Percentiles rank a stretch among this genome's conserved stretches.
These are phyloP conservation scores for Rhizomucor pusillus DNA, from an alignment of 371 early-diverging fungal genomes.

Conservation along the genomic window DNA sequence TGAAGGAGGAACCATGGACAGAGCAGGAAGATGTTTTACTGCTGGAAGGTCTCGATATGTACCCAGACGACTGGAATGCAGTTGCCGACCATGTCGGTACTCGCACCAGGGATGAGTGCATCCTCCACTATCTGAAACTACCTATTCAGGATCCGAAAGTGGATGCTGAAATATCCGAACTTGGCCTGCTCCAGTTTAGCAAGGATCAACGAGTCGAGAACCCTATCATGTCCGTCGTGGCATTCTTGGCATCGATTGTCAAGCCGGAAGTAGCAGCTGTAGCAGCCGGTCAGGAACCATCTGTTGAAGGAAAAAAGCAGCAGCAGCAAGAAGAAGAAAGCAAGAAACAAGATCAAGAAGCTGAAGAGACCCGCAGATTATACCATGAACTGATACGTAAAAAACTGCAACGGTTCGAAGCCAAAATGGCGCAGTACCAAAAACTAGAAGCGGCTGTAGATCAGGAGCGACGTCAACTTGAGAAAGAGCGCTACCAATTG, in stretches of 20 bases:
- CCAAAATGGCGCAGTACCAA: constrained; percentile 81
- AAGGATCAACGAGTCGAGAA: constrained; percentile 72
- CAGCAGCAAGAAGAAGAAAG: constrained; percentile 5
- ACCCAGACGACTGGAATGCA: constrained; percentile 37
- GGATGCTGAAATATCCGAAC: constrained; percentile 35
- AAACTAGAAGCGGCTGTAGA: constrained; percentile 70
- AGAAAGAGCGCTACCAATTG: constrained; percentile 77
- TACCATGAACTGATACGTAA: constrained; percentile 68
- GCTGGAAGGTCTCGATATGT: constrained; percentile 30
- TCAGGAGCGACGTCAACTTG: constrained; percentile 77
- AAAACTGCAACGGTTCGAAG: constrained; percentile 76
- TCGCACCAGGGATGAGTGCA: constrained; percentile 44
- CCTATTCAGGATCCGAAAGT: constrained; percentile 69
- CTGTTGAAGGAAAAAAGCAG: not conserved
- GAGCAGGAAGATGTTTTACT: constrained; percentile 33
- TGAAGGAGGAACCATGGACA: constrained; percentile 27
- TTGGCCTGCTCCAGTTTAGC: constrained; percentile 52
- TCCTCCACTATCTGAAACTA: constrained; percentile 36
- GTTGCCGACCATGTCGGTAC: constrained; percentile 40
- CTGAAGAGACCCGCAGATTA: constrained; percentile 10
- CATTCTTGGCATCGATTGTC: constrained; percentile 94
- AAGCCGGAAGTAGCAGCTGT: constrained; percentile 90
- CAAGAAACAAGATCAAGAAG: constrained; percentile 12
- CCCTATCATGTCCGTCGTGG: constrained; percentile 93
- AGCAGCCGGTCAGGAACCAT: not conserved